Percentiles rank a stretch among this genome's conserved stretches.
phyloP scores from a whole-genome alignment of 805 yeast species.

The Wickerhamiella australiensis region DNA sequence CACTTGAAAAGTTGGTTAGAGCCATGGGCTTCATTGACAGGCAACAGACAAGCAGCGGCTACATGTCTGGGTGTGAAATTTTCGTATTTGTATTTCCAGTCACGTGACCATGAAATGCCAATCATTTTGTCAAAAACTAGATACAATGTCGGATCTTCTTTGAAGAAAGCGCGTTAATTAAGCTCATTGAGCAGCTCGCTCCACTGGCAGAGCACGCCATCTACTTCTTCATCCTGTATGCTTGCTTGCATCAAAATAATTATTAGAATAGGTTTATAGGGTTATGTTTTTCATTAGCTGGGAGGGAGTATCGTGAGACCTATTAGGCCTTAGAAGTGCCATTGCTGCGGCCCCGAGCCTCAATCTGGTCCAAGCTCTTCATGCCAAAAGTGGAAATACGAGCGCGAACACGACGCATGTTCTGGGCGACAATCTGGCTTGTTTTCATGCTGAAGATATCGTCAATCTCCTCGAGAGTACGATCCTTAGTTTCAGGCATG shows the following conservation, averaged over 20 bases:
- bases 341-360: not conserved
- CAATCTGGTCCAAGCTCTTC: constrained; percentile 9
- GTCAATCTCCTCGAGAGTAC: constrained; percentile 61
- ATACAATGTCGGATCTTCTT: no score
- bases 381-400: constrained; percentile 8
- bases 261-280: no score
- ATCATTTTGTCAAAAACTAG: no score
- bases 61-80: not conserved
- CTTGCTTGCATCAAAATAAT: no score
- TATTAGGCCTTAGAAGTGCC: not conserved
- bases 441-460: constrained; percentile 45
- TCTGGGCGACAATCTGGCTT: constrained; percentile 22
- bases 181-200: no score
- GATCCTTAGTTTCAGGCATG: constrained; percentile 63
- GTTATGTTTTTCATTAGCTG: not conserved
- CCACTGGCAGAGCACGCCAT: no score
- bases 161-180: no score
- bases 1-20: not conserved
- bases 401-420: constrained; percentile 12
- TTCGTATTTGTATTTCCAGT: not conserved
- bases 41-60: not conserved
- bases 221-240: no score
- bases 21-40: constrained; percentile 1
- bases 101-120: constrained; percentile 1
- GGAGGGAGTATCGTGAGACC: not conserved